These are phyloP conservation scores for Sporothrix phasma DNA, from an alignment of 2,329 filamentous ascomycete genomes.

Conservation along the genomic window DNA sequence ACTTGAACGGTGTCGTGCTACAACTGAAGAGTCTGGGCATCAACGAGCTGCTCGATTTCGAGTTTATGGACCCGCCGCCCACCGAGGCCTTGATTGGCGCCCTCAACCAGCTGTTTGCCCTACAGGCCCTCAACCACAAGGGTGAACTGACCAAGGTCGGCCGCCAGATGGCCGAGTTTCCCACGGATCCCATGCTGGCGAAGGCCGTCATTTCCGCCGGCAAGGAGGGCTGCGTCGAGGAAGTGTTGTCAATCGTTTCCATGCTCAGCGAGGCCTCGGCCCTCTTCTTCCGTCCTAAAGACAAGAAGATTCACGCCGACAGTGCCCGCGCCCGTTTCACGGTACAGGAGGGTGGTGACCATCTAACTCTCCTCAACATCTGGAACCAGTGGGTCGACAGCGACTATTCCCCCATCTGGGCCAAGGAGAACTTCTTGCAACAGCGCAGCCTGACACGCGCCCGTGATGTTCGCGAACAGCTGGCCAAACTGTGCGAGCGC, in stretches of 20 bases:
- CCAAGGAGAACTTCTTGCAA: slow-evolving; percentile 87
- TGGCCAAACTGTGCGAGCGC: slow-evolving; percentile 83
- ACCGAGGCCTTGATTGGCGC: slow-evolving; percentile 82
- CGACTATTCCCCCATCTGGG: slow-evolving; percentile 81
- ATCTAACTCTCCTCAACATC: slow-evolving; percentile 79
- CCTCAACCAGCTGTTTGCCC: slow-evolving; percentile 80
- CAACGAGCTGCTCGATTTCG: slow-evolving; percentile 84
- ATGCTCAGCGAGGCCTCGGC: slow-evolving; percentile 85
- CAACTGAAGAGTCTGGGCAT: slow-evolving; percentile 85
- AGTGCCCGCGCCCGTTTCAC: slow-evolving; percentile 83
- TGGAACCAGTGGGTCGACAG: slow-evolving; percentile 94
- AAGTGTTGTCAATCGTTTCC: slow-evolving; percentile 84
- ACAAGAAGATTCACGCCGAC: slow-evolving; percentile 95
- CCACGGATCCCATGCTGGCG: slow-evolving; percentile 69
- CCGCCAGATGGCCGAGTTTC: slow-evolving; percentile 74
- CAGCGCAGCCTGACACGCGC: slow-evolving; percentile 81
- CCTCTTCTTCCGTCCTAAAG: slow-evolving; percentile 89
- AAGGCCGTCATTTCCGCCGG: slow-evolving; percentile 83
- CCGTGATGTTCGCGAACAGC: slow-evolving; percentile 83
- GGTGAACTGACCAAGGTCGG: slow-evolving; percentile 86
- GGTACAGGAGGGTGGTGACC: slow-evolving; percentile 81
- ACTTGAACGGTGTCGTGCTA: slow-evolving; percentile 74
- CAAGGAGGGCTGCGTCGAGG: slow-evolving; percentile 85
- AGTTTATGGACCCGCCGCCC: slow-evolving; percentile 90
- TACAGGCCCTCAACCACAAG: slow-evolving; percentile 79